Evolutionary conservation across 257 asterid genomes (phyloP), one percentile per base, ranked within the genome.

Genomic region (Euphrasia confusa): DNA sequence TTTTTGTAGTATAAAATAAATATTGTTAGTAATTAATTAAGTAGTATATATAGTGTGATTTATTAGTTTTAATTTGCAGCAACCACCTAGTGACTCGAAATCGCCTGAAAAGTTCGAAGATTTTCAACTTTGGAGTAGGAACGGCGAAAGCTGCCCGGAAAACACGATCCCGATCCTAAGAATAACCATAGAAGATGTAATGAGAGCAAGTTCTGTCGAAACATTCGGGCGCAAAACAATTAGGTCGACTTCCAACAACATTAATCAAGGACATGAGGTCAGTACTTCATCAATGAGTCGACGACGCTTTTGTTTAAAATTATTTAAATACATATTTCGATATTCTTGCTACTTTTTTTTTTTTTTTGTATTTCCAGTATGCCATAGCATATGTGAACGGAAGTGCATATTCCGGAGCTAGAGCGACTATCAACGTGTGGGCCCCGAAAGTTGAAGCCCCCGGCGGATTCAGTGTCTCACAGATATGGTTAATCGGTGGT

Each of bases 101-200:
- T 44, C 60, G 73, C 63, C 70, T 9, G 69, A 66, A 14, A 72
- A 47, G 55, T 64, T 70, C 30, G 45, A 71, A 48, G 96, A 91
- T 37, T 83, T 73, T 50, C 98, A 91, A 63, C 44, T 75, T 21
- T 91, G 98, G 98, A 78, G 84, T 27, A 66, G 74, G 79, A 70
- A 84, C 0, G 82, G 76, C 32, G 96, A 86, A 71, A 75, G 59
- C 56, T 91, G 98, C 71, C 98, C 97, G 1, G 80, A 77, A 67
- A 91, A 94, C 35, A 88, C 89, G 0, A 67, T 88, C 63, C 95
- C 98, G 50, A 82, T 91, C 28, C 68, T 96, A 72, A 78, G 98
- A 76, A 84, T 95, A 44, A 71, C 71, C 0, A 90, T 84, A 21
- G 49, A 80, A 62, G 98, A 91, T 66, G 48, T 88, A 7, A 66